These are phyloP conservation scores for Colletotrichum liaoningense DNA, from an alignment of 2,329 filamentous ascomycete species.

Conservation along the genomic window DNA sequence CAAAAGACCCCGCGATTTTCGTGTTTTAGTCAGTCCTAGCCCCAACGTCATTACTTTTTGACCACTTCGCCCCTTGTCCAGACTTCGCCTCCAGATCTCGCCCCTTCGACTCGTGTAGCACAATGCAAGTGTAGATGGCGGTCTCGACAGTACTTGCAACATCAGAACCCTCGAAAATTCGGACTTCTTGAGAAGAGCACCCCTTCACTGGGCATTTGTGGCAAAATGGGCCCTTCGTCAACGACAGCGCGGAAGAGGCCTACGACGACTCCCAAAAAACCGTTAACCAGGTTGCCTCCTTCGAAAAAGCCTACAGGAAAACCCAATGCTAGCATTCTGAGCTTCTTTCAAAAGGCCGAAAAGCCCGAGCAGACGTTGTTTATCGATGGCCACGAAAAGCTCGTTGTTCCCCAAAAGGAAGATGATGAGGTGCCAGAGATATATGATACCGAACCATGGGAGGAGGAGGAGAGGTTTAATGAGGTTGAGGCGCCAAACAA, in stretches of 20 bases:
- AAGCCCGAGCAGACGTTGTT: slow-evolving; percentile 71
- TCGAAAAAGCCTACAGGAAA: slow-evolving; percentile 48
- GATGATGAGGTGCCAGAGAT: slow-evolving; percentile 18
- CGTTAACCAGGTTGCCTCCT: slow-evolving; percentile 11
- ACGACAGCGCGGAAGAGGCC: slow-evolving; percentile 31
- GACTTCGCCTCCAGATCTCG: neutral
- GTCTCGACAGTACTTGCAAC: neutral
- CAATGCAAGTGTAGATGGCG: neutral
- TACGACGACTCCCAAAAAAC: slow-evolving; percentile 35
- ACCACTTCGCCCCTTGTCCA: neutral
- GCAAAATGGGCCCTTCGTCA: slow-evolving; percentile 33
- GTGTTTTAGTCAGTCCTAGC: slow-evolving; percentile 1
- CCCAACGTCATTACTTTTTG: slow-evolving; percentile 14
- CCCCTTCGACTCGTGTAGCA: neutral
- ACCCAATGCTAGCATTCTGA: slow-evolving; percentile 76
- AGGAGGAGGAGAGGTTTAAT: slow-evolving; percentile 42
- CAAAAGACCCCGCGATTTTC: slow-evolving; percentile 19
- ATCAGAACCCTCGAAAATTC: neutral
- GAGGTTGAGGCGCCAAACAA: slow-evolving; percentile 52
- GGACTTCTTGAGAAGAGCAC: neutral
- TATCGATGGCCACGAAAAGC: slow-evolving; percentile 41
- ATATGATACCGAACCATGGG: slow-evolving; percentile 20
- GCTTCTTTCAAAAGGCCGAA: slow-evolving; percentile 78
- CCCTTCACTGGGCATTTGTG: neutral
- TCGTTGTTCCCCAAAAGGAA: neutral